A percentile compares a stretch with the other conserved stretches of the same genome.
Evolutionary conservation across 441 rosid genomes (phyloP).

Genomic region (Euphorbia celastroides): DNA sequence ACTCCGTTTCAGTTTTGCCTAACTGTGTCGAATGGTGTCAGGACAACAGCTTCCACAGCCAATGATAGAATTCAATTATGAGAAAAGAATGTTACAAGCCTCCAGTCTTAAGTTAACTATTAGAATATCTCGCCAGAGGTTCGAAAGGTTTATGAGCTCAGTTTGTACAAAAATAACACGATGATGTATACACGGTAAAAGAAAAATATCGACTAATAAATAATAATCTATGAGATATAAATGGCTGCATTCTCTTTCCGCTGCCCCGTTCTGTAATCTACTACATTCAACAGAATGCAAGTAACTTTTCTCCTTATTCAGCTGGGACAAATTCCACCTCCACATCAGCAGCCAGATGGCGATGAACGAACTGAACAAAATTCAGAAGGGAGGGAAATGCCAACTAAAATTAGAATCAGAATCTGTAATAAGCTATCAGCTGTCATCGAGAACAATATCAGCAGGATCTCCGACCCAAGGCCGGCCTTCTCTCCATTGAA

Average conservation of each 20-base stretch:
- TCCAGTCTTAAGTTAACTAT: not conserved
- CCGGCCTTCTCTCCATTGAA: slow-evolving; percentile 96
- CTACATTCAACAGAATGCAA: slow-evolving; percentile 29
- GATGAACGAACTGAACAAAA: slow-evolving; percentile 12
- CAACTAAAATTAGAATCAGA: not conserved
- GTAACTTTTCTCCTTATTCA: slow-evolving; percentile 20
- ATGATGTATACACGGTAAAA: slow-evolving; percentile 36
- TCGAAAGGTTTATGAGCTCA: slow-evolving; percentile 18
- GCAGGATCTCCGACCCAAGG: slow-evolving; percentile 99
- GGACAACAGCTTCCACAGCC: not conserved
- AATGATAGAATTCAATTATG: not conserved
- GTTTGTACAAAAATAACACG: slow-evolving; percentile 31
- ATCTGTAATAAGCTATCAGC: slow-evolving; percentile 19
- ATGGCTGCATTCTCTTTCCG: slow-evolving; percentile 25
- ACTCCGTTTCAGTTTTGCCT: not conserved
- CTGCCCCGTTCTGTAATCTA: slow-evolving; percentile 20
- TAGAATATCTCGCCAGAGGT: slow-evolving; percentile 12
- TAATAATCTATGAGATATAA: slow-evolving; percentile 31
- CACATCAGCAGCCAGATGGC: slow-evolving; percentile 7
- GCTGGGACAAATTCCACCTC: slow-evolving; percentile 12
- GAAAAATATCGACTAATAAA: slow-evolving; percentile 25
- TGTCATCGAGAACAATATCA: slow-evolving; percentile 67
- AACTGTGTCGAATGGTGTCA: not conserved
- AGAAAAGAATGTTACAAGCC: not conserved
- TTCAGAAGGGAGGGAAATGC: slow-evolving; percentile 6